Percentiles rank a stretch among this genome's conserved stretches.
These are phyloP conservation scores for Herpetomonas tarakana DNA, from an alignment of 208 protist genomes.

Conservation along the genomic window DNA sequence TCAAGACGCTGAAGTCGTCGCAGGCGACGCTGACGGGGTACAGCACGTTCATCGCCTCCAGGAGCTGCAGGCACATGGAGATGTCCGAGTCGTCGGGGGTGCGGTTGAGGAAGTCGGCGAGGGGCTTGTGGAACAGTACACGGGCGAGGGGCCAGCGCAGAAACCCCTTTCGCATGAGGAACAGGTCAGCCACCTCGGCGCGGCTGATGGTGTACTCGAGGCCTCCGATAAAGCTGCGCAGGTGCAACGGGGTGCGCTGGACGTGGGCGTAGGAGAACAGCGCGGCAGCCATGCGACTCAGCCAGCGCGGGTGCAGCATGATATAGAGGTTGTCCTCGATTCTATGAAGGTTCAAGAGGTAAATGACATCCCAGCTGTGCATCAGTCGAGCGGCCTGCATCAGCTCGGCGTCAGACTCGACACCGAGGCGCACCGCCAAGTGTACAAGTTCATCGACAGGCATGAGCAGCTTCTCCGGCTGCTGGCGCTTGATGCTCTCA, in stretches of 20 bases:
- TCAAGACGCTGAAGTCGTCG: conserved; percentile 58
- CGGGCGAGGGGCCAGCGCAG: conserved; percentile 74
- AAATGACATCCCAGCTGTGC: conserved; percentile 87
- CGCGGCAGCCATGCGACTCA: conserved; percentile 69
- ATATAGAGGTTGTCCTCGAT: conserved; percentile 69
- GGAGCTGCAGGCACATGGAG: conserved; percentile 74
- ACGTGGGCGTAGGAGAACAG: conserved; percentile 89
- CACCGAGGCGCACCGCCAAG: conserved; percentile 57
- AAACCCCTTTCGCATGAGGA: conserved; percentile 68
- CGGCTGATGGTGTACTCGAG: conserved; percentile 76
- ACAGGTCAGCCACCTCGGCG: conserved; percentile 76
- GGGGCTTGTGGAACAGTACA: conserved; percentile 58
- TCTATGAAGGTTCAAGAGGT: conserved; percentile 61
- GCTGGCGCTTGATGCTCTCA: conserved; percentile 43
- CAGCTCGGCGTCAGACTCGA: conserved; percentile 73
- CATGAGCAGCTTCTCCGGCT: conserved; percentile 74
- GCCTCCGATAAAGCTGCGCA: conserved; percentile 81
- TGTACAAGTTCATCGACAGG: conserved; percentile 69
- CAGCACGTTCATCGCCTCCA: conserved; percentile 71
- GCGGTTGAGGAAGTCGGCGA: conserved; percentile 55
- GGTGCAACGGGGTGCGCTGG: conserved; percentile 74
- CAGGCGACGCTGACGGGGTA: conserved; percentile 62
- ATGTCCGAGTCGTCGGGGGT: conserved; percentile 71
- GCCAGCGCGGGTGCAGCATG: conserved; percentile 77
- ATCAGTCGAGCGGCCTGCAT: conserved; percentile 74